Evolutionary conservation across 805 yeast genomes (phyloP).

Genomic region (Starmerella stellata): DNA sequence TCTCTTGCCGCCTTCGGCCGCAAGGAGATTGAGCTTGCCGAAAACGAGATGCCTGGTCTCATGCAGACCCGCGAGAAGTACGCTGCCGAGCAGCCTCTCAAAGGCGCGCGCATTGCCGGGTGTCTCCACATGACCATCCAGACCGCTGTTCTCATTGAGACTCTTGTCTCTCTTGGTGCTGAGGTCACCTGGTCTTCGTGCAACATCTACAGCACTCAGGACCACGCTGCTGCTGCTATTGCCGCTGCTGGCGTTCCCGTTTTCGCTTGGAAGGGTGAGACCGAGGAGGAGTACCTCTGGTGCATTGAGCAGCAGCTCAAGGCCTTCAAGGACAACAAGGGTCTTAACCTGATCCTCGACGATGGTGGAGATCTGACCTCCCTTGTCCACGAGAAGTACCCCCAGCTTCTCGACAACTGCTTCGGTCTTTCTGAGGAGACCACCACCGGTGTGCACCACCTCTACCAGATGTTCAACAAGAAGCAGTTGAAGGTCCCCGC

Average conservation of each 20-base stretch:
- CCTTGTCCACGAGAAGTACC: slow-evolving; percentile 92
- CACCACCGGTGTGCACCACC: slow-evolving; percentile 99
- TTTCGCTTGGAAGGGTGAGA: slow-evolving; percentile 99
- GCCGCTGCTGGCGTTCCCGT: slow-evolving; percentile 99
- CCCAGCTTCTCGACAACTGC: slow-evolving; percentile 90
- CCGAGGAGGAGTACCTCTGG: slow-evolving; percentile 98
- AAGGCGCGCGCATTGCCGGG: slow-evolving; percentile 98
- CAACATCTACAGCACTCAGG: slow-evolving; percentile 98
- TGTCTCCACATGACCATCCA: slow-evolving; percentile 99
- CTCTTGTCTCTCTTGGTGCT: slow-evolving; percentile 92
- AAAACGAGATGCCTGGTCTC: slow-evolving; percentile 98
- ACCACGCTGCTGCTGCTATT: slow-evolving; percentile 99
- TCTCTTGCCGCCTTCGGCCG: slow-evolving; percentile 99
- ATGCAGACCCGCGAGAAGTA: slow-evolving; percentile 91
- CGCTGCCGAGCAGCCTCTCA: slow-evolving; percentile 82
- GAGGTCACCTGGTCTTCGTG: slow-evolving; percentile 99
- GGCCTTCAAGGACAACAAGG: slow-evolving; percentile 89
- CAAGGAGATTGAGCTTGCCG: slow-evolving; percentile 96
- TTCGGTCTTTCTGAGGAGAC: slow-evolving; percentile 97
- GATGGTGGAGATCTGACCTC: slow-evolving; percentile 99
- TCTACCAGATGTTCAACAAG: slow-evolving; percentile 87
- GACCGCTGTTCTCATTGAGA: slow-evolving; percentile 97
- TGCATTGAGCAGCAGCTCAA: slow-evolving; percentile 98
- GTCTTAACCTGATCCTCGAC: slow-evolving; percentile 90
- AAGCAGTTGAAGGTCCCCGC: slow-evolving; percentile 91